phyloP scores from a whole-genome alignment of 2,329 filamentous ascomycete species.

The Didymellaceae sp. region DNA sequence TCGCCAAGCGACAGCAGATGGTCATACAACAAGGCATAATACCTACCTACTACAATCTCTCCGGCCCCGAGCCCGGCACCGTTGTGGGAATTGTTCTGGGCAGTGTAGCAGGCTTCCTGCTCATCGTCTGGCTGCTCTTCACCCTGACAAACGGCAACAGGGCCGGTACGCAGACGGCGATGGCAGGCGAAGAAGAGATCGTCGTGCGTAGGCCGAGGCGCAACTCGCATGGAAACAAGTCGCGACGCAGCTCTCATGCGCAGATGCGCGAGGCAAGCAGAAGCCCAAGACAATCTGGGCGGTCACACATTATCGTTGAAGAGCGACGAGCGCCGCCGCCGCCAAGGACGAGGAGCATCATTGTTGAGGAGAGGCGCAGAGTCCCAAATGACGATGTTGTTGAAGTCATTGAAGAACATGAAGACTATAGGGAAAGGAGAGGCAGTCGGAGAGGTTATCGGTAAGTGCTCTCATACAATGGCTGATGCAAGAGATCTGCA shows the following conservation, averaged over 20 bases:
- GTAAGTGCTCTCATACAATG: conserved; percentile 39
- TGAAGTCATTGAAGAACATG: conserved; percentile 65
- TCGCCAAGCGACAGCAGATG: conserved; percentile 31
- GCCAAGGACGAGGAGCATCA: conserved; percentile 43
- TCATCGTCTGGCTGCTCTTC: conserved; percentile 60
- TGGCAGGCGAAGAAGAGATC: conserved; percentile 64
- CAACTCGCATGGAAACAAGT: conserved; percentile 42
- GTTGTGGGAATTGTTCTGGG: conserved; percentile 67
- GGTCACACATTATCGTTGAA: conserved; percentile 49
- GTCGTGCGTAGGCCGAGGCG: conserved; percentile 52
- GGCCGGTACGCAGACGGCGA: conserved; percentile 41
- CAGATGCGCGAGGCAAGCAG: conserved; percentile 49
- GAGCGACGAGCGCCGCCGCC: conserved; percentile 39
- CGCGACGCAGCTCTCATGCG: conserved; percentile 37
- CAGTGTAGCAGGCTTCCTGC: conserved; percentile 60
- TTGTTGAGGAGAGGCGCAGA: conserved; percentile 53
- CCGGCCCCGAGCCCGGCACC: conserved; percentile 61
- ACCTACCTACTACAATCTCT: conserved; percentile 65
- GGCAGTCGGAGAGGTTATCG: conserved; percentile 55
- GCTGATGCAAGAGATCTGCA: conserved; percentile 4
- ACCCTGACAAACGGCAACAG: conserved; percentile 46
- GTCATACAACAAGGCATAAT: conserved; percentile 54
- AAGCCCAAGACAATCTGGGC: conserved; percentile 40
- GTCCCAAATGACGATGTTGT: conserved; percentile 62
- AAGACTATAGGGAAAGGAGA: conserved; percentile 47